Conservation (phyloP, 2,329 filamentous ascomycete species). For the Celoporthe dispersa region DNA sequence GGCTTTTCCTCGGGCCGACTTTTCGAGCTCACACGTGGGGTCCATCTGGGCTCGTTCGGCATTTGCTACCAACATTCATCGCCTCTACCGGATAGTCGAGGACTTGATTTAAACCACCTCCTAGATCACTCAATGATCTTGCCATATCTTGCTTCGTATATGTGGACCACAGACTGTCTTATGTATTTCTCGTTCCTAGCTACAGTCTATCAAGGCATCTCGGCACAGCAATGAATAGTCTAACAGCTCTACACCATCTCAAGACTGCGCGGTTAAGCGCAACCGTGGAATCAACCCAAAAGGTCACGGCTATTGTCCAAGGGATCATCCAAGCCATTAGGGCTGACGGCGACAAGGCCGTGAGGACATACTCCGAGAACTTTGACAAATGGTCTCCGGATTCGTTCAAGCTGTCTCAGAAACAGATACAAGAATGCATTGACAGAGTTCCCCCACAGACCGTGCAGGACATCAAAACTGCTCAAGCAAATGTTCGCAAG, state of each 20-base stretch:
- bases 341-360: background rate
- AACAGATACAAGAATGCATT: background rate
- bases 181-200: background rate
- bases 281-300: background rate
- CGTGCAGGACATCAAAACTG: constrained; percentile 44
- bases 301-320: background rate
- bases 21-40: background rate
- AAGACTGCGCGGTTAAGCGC: background rate
- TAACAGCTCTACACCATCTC: background rate
- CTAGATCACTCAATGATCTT: background rate
- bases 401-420: background rate
- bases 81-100: background rate
- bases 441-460: constrained; percentile 41
- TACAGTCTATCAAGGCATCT: background rate
- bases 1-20: background rate
- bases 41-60: background rate
- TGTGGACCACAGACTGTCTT: background rate
- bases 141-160: background rate
- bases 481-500: constrained; percentile 52
- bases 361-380: background rate
- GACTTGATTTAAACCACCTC: background rate
- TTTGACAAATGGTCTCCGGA: background rate
- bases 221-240: background rate
- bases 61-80: background rate
- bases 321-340: background rate